Base-by-base conservation (phyloP, 768 basidiomycete species). In the Auriscalpium vulgare region DNA sequence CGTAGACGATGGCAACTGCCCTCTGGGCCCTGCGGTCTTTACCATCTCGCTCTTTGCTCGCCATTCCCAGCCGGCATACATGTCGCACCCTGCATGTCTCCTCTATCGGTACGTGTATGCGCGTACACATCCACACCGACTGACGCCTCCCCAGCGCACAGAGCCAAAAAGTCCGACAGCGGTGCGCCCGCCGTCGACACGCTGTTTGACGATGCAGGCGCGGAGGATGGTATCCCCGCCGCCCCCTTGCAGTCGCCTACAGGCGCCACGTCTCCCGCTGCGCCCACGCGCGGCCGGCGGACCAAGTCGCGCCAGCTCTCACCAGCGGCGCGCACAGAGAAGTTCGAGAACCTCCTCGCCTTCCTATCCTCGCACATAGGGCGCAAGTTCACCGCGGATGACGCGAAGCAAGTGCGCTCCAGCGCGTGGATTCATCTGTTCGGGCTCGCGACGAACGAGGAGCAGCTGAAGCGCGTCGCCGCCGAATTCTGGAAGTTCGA, bases 351-450 rank as follows among this genome's bases (percentile, higher is more conserved):
- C 10, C 46, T 54, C 1, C 46, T 47, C 29, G 17, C 44, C 10
- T 54, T 53, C 16, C 37, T 62, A 23, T 54, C 65, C 21, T 37
- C 40, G 7, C 56, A 47, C 14, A 55, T 53, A 21, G 43, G 44
- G 47, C 54, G 35, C 37, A 14, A 35, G 10, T 35, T 8, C n/a
- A 35, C 53, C 54, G 45, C 47, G 40, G 35, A 19, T 4, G 8
- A 29, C 13, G 44, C 56, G 19, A 16, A 19, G 7, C 61, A 57
- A 37, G 54, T 60, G 37, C 59, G 61, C 47, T 51, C 50, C 23
- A 57, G 51, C 37, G 38, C 51, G 37, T 62, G 61, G 61, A 45
- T 36, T 29, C 55, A 62, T 49, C 59, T 62, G 8, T 62, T 62
- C 40, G 51, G 58, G 23, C 59, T 60, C 17, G 61, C 61, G 16